These are phyloP conservation scores for Eucalyptus victrix DNA, from an alignment of 345 rosid species.

Conservation along the genomic window DNA sequence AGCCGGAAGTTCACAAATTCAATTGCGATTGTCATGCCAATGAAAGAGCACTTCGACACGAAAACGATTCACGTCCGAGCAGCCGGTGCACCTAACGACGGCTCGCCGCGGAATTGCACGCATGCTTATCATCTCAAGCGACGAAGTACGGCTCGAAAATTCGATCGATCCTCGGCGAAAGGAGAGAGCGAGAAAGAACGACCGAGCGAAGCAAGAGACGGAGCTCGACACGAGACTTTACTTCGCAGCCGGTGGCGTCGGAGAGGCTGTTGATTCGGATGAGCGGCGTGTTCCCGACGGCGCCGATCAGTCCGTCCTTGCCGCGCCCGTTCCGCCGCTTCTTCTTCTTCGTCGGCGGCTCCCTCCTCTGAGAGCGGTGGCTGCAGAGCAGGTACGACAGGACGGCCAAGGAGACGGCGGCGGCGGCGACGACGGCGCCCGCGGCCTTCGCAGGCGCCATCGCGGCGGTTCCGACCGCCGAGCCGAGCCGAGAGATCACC, in stretches of 20 bases:
- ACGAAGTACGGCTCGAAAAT: background rate
- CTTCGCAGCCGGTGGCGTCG: slow-evolving; percentile 92
- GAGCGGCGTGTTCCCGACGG: slow-evolving; percentile 83
- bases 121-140: background rate
- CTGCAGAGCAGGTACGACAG: slow-evolving; percentile 26
- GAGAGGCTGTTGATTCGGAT: slow-evolving; percentile 90
- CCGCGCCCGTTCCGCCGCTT: slow-evolving; percentile 21
- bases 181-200: background rate
- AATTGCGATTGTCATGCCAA: background rate
- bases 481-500: background rate
- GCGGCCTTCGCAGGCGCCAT: slow-evolving; percentile 4
- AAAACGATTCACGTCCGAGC: background rate
- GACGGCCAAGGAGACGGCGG: slow-evolving; percentile 31
- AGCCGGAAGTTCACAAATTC: background rate
- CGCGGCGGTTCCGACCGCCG: background rate
- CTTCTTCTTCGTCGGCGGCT: slow-evolving; percentile 12
- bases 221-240: background rate
- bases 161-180: background rate
- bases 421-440: slow-evolving; percentile 27
- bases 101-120: background rate
- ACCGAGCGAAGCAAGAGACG: background rate
- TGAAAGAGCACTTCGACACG: background rate
- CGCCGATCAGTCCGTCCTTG: slow-evolving; percentile 46
- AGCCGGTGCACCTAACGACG: background rate
- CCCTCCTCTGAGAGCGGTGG: slow-evolving; percentile 1